Evolutionary conservation across 2,329 filamentous ascomycete genomes (phyloP).

Genomic region (Diaporthe sp.): DNA sequence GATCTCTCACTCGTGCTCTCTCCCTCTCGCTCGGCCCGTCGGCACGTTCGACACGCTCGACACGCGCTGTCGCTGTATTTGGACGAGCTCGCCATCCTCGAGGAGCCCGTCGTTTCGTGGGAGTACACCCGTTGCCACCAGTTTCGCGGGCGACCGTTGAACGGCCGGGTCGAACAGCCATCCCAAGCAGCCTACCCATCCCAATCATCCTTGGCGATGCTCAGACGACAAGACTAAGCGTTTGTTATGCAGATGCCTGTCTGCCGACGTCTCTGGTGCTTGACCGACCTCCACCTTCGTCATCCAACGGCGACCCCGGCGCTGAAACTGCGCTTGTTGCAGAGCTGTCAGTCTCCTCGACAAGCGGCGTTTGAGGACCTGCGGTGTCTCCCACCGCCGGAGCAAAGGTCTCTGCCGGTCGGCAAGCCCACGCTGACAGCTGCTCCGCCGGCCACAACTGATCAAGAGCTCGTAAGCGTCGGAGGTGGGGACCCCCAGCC

Average conservation of each 20-base stretch:
- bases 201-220: conserved; percentile 14
- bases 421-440: conserved; percentile 29
- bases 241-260: conserved; percentile 25
- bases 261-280: conserved; percentile 25
- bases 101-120: conserved; percentile 24
- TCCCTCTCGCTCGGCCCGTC: conserved; percentile 7
- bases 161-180: conserved; percentile 2
- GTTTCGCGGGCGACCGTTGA: background rate
- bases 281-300: conserved; percentile 25
- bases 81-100: background rate
- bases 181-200: conserved; percentile 7
- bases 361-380: conserved; percentile 37
- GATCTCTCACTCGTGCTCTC: background rate
- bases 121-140: background rate
- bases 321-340: conserved; percentile 38
- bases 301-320: conserved; percentile 27
- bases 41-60: background rate
- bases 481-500: conserved; percentile 2
- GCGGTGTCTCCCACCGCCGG: conserved; percentile 12
- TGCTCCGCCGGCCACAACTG: conserved; percentile 13
- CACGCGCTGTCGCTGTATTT: background rate
- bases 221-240: conserved; percentile 19
- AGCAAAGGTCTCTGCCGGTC: conserved; percentile 24
- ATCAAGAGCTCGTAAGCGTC: conserved; percentile 13
- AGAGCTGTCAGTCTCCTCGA: conserved; percentile 32